A percentile compares a stretch with the other conserved stretches of the same genome.
Conservation (phyloP, 2,329 filamentous ascomycete species). For the Colletotrichum sublineola region DNA sequence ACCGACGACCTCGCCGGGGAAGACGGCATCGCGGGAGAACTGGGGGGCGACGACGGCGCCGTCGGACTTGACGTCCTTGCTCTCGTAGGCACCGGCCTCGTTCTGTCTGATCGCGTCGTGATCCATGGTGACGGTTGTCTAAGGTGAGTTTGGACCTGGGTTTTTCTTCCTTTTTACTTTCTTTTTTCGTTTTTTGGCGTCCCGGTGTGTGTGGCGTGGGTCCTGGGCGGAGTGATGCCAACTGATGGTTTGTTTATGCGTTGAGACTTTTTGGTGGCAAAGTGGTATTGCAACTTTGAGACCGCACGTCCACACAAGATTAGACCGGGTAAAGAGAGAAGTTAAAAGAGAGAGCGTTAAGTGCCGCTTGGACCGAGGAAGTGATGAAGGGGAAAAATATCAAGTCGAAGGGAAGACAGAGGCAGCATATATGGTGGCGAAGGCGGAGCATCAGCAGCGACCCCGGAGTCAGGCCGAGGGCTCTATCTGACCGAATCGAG, state of each 20-base stretch:
- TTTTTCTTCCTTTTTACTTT: background rate
- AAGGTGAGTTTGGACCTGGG: background rate
- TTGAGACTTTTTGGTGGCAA: background rate
- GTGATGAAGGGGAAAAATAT: background rate
- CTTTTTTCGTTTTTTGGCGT: background rate
- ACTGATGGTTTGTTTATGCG: background rate
- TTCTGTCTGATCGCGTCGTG: slow-evolving; percentile 39
- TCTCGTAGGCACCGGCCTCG: slow-evolving; percentile 16
- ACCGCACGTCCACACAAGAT: slow-evolving; percentile 3
- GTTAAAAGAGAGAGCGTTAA: slow-evolving; percentile 19
- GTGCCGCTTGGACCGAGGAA: slow-evolving; percentile 24
- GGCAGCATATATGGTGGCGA: slow-evolving; percentile 41
- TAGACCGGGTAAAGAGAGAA: slow-evolving; percentile 20
- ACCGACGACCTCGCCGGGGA: slow-evolving; percentile 47
- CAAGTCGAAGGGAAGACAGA: slow-evolving; percentile 20
- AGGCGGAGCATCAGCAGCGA: slow-evolving; percentile 37
- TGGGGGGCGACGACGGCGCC: slow-evolving; percentile 38
- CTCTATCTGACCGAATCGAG: slow-evolving; percentile 8
- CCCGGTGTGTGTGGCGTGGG: slow-evolving; percentile 17
- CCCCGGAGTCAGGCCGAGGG: slow-evolving; percentile 40
- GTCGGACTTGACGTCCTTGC: slow-evolving; percentile 39
- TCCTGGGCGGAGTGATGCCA: slow-evolving; percentile 12
- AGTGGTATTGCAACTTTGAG: background rate
- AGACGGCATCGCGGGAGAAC: slow-evolving; percentile 40
- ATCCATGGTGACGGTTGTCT: slow-evolving; percentile 25